Base-by-base conservation (phyloP, 306 rosid genomes). In the Crataegus laevigata region DNA sequence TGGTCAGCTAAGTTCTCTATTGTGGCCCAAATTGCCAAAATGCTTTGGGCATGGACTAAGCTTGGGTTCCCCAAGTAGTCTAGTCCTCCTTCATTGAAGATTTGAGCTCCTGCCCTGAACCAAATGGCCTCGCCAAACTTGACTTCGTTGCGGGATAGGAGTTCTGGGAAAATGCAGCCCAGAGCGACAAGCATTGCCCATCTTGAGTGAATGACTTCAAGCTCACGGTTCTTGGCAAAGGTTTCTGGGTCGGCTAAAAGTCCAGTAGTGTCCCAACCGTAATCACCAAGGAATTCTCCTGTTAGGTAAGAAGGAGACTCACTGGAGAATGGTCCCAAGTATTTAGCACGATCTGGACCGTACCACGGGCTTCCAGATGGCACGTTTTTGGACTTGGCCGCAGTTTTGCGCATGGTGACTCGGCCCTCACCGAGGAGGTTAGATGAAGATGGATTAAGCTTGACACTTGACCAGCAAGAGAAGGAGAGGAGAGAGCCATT, bases 211-310 rank as follows among this genome's bases (percentile, higher is more conserved):
- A 82, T 82, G 2, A 82, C 85, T 3, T 82, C 82, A 1, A 82
- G 79, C 62, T 82, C 85, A 3, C 85, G 78, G 72, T 78, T 82
- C 68, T 74, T 74, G 30, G 82, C 79, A 29, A 82, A 84, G 29
- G 82, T 84, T 29, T 80, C 80, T 2, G 80, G 84, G 54, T 84
- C 80, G 0, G 84, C 82, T 3, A 76, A 84, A n/a, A 80, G 78
- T 0, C 87, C 84, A 13, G 82, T 82, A 0, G 82, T 84, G 76
- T 80, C 87, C 87, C 82, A 84, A 4, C 85, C 80, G 32, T 82
- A 82, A 58, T 82, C 82, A 15, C 82, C 85, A 2, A 82, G 85
- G 26, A 82, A 84, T 25, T 82, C 85, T 38, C 82, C 82, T 0
- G 73, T 82, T 1, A 82, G 71, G 75, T 82, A 73, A 18, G 87